Percentiles rank a stretch among this genome's conserved stretches.
Conservation (phyloP, 1,139 yeast species). For the Suhomyces chickasaworum region DNA sequence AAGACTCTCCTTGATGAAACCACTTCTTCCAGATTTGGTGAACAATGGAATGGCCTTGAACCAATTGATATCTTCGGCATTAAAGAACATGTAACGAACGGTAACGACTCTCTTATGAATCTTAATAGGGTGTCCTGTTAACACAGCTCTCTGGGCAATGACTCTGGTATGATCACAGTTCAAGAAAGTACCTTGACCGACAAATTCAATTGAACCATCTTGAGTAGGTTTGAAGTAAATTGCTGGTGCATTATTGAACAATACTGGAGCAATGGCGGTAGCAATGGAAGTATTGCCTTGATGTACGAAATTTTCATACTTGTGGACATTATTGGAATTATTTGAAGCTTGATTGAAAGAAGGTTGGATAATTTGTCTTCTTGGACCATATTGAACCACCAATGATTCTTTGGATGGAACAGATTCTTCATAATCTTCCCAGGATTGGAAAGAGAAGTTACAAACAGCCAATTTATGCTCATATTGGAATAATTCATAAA, state of each 20-base stretch:
- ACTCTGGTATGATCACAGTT: conserved; percentile 85
- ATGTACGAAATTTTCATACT: conserved; percentile 81
- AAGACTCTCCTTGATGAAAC: conserved; percentile 89
- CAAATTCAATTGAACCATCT: conserved; percentile 58
- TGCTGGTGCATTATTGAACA: conserved; percentile 82
- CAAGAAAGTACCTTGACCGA: conserved; percentile 89
- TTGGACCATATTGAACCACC: conserved; percentile 89
- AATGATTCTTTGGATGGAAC: conserved; percentile 77
- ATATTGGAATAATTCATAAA: conserved; percentile 77
- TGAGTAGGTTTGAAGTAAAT: conserved; percentile 59
- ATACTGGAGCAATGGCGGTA: conserved; percentile 86
- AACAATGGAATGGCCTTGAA: conserved; percentile 91
- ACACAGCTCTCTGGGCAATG: conserved; percentile 80
- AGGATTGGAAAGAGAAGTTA: conserved; percentile 78
- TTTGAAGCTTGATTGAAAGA: conserved; percentile 78
- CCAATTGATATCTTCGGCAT: conserved; percentile 83
- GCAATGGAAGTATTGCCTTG: conserved; percentile 75
- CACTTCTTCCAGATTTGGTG: conserved; percentile 89
- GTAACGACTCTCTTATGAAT: conserved; percentile 92
- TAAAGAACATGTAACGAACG: conserved; percentile 96
- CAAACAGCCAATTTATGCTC: conserved; percentile 86
- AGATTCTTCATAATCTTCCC: conserved; percentile 88
- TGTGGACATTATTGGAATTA: conserved; percentile 83
- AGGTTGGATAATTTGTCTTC: conserved; percentile 86
- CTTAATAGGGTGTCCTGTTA: conserved; percentile 95